Evolutionary conservation across 2,329 filamentous ascomycete genomes (phyloP).

Genomic region (Fusarium avenaceum): DNA sequence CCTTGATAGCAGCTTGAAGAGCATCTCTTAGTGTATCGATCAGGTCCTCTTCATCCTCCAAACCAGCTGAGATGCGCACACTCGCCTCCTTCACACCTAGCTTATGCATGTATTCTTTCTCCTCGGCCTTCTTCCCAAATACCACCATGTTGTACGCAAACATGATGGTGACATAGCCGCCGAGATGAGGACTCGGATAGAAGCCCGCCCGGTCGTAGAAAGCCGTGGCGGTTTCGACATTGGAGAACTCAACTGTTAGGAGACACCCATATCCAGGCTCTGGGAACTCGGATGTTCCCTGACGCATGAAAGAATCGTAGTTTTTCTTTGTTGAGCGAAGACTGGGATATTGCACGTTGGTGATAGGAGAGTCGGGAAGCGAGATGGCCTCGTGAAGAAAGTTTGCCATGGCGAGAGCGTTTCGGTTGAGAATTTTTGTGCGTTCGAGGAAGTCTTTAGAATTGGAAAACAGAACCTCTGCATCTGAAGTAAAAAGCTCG

Average conservation of each 20-base stretch:
- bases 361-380: constrained; percentile 54
- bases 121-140: constrained; percentile 57
- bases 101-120: constrained; percentile 54
- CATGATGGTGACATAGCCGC: constrained; percentile 65
- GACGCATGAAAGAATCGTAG: constrained; percentile 56
- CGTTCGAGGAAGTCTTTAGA: constrained; percentile 60
- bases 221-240: constrained; percentile 55
- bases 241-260: constrained; percentile 64
- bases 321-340: constrained; percentile 52
- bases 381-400: constrained; percentile 53
- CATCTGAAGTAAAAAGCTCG: constrained; percentile 63
- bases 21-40: constrained; percentile 56
- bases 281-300: constrained; percentile 59
- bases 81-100: constrained; percentile 58
- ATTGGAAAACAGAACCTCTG: constrained; percentile 60
- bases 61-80: constrained; percentile 62
- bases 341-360: constrained; percentile 61
- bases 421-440: constrained; percentile 57
- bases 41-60: constrained; percentile 60
- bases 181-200: constrained; percentile 67
- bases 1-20: constrained; percentile 47
- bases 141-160: constrained; percentile 62
- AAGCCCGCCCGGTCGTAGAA: constrained; percentile 66
- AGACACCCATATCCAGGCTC: constrained; percentile 68
- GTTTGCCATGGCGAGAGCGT: constrained; percentile 58